Evolutionary conservation across 1,284 basidiomycete genomes (phyloP), one percentile per base, ranked within the genome.

Genomic region (Moesziomyces globuligerus): DNA sequence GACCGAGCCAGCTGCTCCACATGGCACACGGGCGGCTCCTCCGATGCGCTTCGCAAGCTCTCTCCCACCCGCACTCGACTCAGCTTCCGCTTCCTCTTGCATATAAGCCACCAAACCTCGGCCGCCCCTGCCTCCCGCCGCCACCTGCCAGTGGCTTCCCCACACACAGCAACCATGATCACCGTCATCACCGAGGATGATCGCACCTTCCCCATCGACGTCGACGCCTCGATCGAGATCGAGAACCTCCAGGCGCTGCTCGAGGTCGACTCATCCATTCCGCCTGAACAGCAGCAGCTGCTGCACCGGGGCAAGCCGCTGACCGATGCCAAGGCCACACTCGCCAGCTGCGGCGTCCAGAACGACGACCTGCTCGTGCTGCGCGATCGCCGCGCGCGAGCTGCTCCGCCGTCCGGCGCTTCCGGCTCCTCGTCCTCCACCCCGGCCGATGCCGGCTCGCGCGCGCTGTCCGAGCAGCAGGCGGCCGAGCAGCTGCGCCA

Each of bases 401-500:
- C 38, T 9, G 24, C 20, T 20, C 7, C 34, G 7, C 2, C 38
- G n/a, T 18, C 29, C 36, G 36, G 46, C 41, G 10, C 58, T 32
- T 40, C 39, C 36, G 5, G 28, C 23, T 23, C 48, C 15, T 37
- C 43, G 9, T 17, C 39, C 7, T 36, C 59, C 28, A 25, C n/a
- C 17, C n/a, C 42, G 9, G 17, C 20, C 24, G 21, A 44, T 2
- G 20, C 43, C 6, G 32, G 42, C 9, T 10, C 28, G 6, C 20
- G 38, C 6, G 38, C 41, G 6, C 40, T 15, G 15, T 60, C 56
- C 1, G 69, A 72, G 43, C 25, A 89, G 66, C 90, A 90, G 56
- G 92, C 94, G 73, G 85, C 91, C 24, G 95, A 98, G 83, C 90
- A 90, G 86, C 91, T 94, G 88, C 87, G 94, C 10, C 84, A 93